These are phyloP conservation scores for Mortierella sp. DNA, from an alignment of 371 early-diverging fungal genomes.

Conservation along the genomic window DNA sequence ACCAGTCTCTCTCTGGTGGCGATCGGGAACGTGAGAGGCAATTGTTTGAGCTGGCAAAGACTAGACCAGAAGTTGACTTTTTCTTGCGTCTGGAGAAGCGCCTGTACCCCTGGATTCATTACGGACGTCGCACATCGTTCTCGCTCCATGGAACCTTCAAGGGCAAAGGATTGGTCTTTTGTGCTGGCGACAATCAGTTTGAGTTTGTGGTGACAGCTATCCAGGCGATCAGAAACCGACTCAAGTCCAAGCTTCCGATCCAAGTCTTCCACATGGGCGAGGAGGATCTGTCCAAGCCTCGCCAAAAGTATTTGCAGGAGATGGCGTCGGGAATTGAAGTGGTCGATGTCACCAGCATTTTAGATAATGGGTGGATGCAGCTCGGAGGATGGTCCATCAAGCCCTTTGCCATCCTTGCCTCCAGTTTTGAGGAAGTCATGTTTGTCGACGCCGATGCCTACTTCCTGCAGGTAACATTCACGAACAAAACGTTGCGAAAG, in stretches of 20 bases:
- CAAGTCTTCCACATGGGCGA: conserved; percentile 79
- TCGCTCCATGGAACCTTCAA: conserved; percentile 37
- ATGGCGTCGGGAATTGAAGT: conserved; percentile 64
- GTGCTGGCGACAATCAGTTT: conserved; percentile 76
- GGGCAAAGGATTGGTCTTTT: conserved; percentile 78
- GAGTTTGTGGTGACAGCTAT: conserved; percentile 73
- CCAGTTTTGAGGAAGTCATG: conserved; percentile 75
- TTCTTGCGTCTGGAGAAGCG: conserved; percentile 38
- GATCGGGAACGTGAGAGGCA: conserved; percentile 29
- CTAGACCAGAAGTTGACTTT: conserved; percentile 37
- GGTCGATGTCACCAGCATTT: conserved; percentile 61
- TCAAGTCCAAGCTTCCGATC: conserved; percentile 74
- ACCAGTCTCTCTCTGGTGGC: conserved; percentile 23
- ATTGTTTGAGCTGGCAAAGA: conserved; percentile 39
- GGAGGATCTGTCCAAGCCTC: conserved; percentile 63
- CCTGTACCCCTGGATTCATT: conserved; percentile 46
- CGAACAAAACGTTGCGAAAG: no score
- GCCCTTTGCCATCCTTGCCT: conserved; percentile 77
- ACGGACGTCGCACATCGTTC: conserved; percentile 44
- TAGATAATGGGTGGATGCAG: conserved; percentile 65
- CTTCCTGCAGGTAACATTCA: conserved; percentile 66
- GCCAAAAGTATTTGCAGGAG: conserved; percentile 58
- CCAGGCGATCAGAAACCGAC: conserved; percentile 67
- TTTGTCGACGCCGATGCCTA: conserved; percentile 86
- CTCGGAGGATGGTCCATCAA: conserved; percentile 78